phyloP scores from a whole-genome alignment of 2,329 filamentous ascomycete genomes.

The Ampelomyces quisqualis region DNA sequence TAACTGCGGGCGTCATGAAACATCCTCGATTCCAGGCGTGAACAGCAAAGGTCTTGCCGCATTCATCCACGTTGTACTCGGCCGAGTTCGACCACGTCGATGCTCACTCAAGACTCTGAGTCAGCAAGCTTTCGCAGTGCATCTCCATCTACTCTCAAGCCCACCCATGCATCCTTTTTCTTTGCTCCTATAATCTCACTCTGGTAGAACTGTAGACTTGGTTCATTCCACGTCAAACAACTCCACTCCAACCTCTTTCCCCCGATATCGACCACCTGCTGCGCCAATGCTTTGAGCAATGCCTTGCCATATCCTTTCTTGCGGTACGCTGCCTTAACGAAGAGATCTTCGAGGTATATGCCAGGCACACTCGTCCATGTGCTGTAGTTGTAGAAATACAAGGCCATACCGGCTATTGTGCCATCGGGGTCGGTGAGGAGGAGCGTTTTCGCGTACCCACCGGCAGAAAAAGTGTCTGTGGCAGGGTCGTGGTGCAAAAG shows the following conservation, averaged over 20 bases:
- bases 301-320: constrained; percentile 77
- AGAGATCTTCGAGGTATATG: constrained; percentile 94
- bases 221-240: constrained; percentile 91
- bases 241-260: constrained; percentile 84
- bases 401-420: constrained; percentile 70
- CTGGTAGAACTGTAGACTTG: constrained; percentile 80
- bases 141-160: constrained; percentile 71
- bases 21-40: too few relatives aligned
- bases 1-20: too few relatives aligned
- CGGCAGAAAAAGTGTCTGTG: constrained; percentile 45
- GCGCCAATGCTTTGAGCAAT: constrained; percentile 74
- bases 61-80: background rate
- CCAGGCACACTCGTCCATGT: constrained; percentile 88
- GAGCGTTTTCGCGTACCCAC: constrained; percentile 73
- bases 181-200: constrained; percentile 59
- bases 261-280: constrained; percentile 69
- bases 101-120: background rate
- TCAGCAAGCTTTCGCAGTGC: constrained; percentile 60
- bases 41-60: too few relatives aligned
- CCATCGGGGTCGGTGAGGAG: constrained; percentile 55
- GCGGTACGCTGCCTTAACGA: constrained; percentile 69
- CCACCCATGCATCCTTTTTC: constrained; percentile 70
- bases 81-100: too few relatives aligned
- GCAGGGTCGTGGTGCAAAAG: constrained; percentile 69
- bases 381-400: constrained; percentile 95